Evolutionary conservation across 495 filamentous ascomycete genomes (phyloP).

Genomic region (Aspergillus sclerotioniger): DNA sequence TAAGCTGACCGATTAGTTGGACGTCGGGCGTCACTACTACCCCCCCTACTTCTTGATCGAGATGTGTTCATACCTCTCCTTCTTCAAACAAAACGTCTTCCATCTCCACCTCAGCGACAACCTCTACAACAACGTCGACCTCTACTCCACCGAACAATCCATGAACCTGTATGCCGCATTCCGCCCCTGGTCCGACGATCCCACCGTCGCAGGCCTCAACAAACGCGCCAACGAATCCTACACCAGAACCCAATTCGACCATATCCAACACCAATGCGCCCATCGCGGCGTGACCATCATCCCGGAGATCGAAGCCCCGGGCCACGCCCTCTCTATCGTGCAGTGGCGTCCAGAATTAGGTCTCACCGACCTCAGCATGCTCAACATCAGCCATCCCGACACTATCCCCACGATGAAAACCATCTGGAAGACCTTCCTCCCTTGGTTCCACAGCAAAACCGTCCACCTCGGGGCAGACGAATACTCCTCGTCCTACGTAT

Average conservation of each 20-base stretch:
- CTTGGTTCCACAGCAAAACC: slow-evolving; percentile 53
- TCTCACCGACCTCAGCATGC: slow-evolving; percentile 43
- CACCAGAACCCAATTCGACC: slow-evolving; percentile 39
- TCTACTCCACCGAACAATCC: slow-evolving; percentile 35
- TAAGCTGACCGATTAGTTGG: slow-evolving; percentile 26
- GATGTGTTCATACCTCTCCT: slow-evolving; percentile 52
- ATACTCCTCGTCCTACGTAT: slow-evolving; percentile 35
- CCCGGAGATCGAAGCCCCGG: slow-evolving; percentile 54
- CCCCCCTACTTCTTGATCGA: slow-evolving; percentile 50
- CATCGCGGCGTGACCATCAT: slow-evolving; percentile 50
- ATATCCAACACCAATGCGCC: slow-evolving; percentile 45
- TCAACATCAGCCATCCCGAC: slow-evolving; percentile 52
- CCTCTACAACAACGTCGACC: slow-evolving; percentile 40
- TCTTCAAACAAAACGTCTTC: slow-evolving; percentile 55
- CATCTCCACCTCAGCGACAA: slow-evolving; percentile 55
- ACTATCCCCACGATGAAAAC: slow-evolving; percentile 51
- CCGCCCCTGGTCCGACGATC: slow-evolving; percentile 33
- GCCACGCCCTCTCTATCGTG: slow-evolving; percentile 48
- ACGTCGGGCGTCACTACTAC: slow-evolving; percentile 50
- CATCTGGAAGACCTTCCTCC: slow-evolving; percentile 50
- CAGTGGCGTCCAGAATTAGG: slow-evolving; percentile 53
- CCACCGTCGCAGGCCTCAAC: slow-evolving; percentile 42
- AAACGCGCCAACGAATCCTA: slow-evolving; percentile 49
- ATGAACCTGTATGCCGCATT: slow-evolving; percentile 46
- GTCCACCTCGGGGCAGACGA: slow-evolving; percentile 56